Base-by-base conservation (phyloP, 352 stramenopile genomes). In the Phytophthora pini region DNA sequence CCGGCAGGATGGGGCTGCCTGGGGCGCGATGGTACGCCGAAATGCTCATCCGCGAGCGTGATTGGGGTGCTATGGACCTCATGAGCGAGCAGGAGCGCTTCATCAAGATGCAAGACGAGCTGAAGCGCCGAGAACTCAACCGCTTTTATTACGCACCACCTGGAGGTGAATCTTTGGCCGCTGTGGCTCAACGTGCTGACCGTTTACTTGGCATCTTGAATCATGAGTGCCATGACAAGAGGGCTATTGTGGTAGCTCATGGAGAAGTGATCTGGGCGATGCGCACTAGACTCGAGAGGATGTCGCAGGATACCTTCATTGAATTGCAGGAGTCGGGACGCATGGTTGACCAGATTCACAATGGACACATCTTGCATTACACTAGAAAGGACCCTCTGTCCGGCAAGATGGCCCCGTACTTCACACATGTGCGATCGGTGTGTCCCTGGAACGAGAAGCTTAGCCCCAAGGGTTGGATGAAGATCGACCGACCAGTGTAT, bases 191-290 rank as follows among this genome's bases (percentile, higher is more conserved):
- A 61, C 84, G 89, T n/a, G 82, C 87, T 0, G 89, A 97, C 60
- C 80, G 86, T 0, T 52, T 97, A 59, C 67, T 97, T 1, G 77
- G 78, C 9, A 82, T 89, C 17, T 73, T 97, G 52, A 88, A 97
- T 59, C 87, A 90, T 32, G 87, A 95, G 47, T 92, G 85, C 34
- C 79, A 84, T 13, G 76, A 82, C 26, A 92, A 94, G 61, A 75
- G 84, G 40, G 89, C 80, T 24, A 90, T 97, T 60, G 85, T 96
- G 11, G 89, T 97, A 51, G 91, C 83, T 46, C 89, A 97, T 57
- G 88, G 87, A 48, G 89, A 97, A 77, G 86, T 97, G 17, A 97
- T 97, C 73, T 97, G 89, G 89, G 89, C 89, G 12, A 90, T 97
- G 72, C 88, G 89, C 39, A 94, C 88, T 43, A 79, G 89, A 1